Base-by-base conservation (phyloP, 768 basidiomycete genomes). In the Mycena albidolilacea region DNA sequence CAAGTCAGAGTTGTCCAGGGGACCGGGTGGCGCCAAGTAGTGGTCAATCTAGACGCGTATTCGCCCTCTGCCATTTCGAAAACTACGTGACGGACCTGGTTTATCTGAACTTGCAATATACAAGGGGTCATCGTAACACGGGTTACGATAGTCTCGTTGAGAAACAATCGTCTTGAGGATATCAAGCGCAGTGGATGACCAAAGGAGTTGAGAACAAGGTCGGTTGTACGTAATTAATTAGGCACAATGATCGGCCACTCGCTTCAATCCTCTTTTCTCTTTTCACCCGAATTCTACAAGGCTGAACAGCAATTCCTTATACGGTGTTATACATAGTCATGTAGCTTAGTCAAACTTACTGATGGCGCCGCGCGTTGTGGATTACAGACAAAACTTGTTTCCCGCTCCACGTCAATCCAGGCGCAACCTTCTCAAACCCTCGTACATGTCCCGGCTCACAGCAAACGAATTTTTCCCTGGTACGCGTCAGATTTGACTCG, bases 381-480 rank as follows among this genome's bases (percentile, higher is more conserved):
- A 81, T 76, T 10, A 89, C 85, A 5, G 88, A 88, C 15, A 97
- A 74, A 0, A 89, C 86, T 78, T 97, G 96, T 71, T 90, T 88
- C 2, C 95, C 95, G 39, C 90, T 81, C 95, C 96, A 97, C 35
- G 87, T 90, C 78, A 90, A 83, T 38, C 93, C 93, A 9, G 91
- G 84, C 50, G 84, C 86, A 8, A 96, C 81, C 62, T 81, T 82
- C 37, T 89, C 90, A 80, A 91, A 97, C 12, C 94, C 93, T 55
- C 89, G 84, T 5, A 95, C 96, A 80, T 88, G 87, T 21, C 97
- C 97, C 15, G 97, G 97, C 82, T 99, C 97, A 67, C 98, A 91
- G 76, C 97, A 98, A 52, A 98, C 88, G 79, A 91, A 98, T 46
- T 82, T 87, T 71, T 95, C 91, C 96, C 95, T 94, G 70, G 14